Base-by-base conservation (phyloP, 108 stramenopile genomes). In the Conticribra guillardii region DNA sequence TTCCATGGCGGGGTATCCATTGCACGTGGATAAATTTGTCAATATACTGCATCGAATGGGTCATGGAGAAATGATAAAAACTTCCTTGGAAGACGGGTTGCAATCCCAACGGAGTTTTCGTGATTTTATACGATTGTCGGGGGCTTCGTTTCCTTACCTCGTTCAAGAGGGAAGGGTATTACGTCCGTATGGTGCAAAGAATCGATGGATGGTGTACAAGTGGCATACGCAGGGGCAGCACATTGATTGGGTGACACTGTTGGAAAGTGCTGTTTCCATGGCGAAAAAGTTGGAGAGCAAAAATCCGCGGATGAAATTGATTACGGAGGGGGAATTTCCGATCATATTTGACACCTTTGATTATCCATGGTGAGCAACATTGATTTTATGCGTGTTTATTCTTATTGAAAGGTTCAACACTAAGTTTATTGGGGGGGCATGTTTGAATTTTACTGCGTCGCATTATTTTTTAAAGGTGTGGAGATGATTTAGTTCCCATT, bases 191-290 rank as follows among this genome's bases (percentile, higher is more conserved):
- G 70, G 70, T 4, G 21, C 51, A 4, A 60, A 51, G 58, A 59
- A 32, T 60, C 21, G 70, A 54, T 71, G 70, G 70, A 32, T 41
- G 24, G 60, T 52, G 7, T 71, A 71, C 33, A 71, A 71, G 18
- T 71, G 70, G 70, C 70, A 71, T 34, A 27, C 27, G 4, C 70
- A 71, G 24, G 70, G 70, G 0, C 70, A 71, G 30, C 70, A 71
- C 48, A 55, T 71, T 14, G 70, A 71, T 41, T 71, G 70, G 70
- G 70, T 71, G 15, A 71, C 60, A 44, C 31, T 71, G 11, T 61
- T 71, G 51, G 70, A 71, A 19, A 71, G 70, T 54, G 70, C 70
- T 11, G 70, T 71, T 4, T 53, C 60, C 34, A 61, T 71, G 70
- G 70, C 70, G 21, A 71, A 71, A 22, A 28, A n/a, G 2, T 45